A percentile compares a stretch with the other conserved stretches of the same genome.
Evolutionary conservation across 805 yeast genomes (phyloP).

Genomic region (Grigorovia transvaalensis): DNA sequence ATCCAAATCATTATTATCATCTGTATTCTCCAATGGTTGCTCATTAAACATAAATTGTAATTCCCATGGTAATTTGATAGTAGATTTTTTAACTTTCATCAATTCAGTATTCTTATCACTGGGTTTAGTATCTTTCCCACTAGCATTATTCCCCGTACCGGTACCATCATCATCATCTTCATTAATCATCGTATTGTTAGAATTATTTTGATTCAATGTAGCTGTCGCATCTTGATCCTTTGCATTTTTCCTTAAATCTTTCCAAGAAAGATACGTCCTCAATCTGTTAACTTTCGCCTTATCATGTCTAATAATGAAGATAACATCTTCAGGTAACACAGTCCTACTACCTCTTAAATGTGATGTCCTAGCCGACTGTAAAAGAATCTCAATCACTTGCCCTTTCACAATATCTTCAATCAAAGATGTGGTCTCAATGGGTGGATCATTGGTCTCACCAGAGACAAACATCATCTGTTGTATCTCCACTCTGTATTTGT

Average conservation of each 20-base stretch:
- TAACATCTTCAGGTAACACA: conserved; percentile 85
- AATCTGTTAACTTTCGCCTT: conserved; percentile 86
- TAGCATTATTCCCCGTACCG: too few relatives aligned
- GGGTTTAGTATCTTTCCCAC: conserved; percentile 32
- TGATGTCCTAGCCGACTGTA: conserved; percentile 73
- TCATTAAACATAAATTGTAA: conserved; percentile 86
- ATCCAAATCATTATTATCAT: conserved; percentile 58
- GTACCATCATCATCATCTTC: conserved; percentile 29
- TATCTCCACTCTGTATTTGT: conserved; percentile 81
- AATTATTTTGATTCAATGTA: conserved; percentile 40
- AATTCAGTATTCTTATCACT: conserved; percentile 27
- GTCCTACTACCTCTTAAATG: conserved; percentile 70
- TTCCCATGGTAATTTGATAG: conserved; percentile 90
- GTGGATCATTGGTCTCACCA: conserved; percentile 93
- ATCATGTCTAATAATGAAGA: conserved; percentile 85
- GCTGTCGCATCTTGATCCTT: conserved; percentile 53
- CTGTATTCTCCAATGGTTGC: conserved; percentile 67
- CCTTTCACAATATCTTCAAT: conserved; percentile 93
- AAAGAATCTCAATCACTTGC: conserved; percentile 78
- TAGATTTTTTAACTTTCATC: conserved; percentile 60
- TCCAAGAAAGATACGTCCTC: conserved; percentile 90
- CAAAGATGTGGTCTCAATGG: conserved; percentile 80
- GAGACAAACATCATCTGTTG: conserved; percentile 99
- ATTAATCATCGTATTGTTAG: conserved; percentile 27
- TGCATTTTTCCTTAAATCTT: conserved; percentile 82